Evolutionary conservation across 169 alveolate species (phyloP), one percentile per base, ranked within the genome.

Genomic region (Theileria annulata): DNA sequence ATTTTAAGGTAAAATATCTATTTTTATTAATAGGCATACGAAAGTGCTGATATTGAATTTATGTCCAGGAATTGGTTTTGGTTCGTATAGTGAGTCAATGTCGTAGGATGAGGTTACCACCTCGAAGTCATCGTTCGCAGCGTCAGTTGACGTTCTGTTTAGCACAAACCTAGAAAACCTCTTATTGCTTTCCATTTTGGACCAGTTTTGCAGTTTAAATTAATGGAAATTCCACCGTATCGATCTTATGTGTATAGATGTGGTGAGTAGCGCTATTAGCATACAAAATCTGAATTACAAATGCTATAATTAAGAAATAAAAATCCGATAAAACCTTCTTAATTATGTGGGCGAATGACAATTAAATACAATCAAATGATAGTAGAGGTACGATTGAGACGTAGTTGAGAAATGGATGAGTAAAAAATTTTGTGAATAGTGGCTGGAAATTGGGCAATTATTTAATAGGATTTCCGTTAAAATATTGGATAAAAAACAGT

Each of bases 61-160:
- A 71, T 75, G 85, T 3, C 85, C 85, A 13, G 71, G 77, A 12
- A 67, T 74, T 13, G 71, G 67, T 13, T 25, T 23, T 6, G 86
- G 49, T 9, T 71, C 81, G 54, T 75, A 82, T 1, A 71, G 35
- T 23, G 85, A 27, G 33, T 69, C 86, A 31, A 82, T 35, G 33
- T 82, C 89, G 67, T 74, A 74, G 28, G 88, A 72, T 15, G 72
- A 58, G 54, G 21, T 51, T n/a, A 35, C 28, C 30, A 60, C 27
- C 15, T 56, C 58, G 17, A 42, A 35, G 58, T 72, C 56, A 30
- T 37, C 77, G n/a, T 42, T 58, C 6, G 70, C 33, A 2, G 25
- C 71, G 4, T 62, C 71, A 1, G 25, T 62, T 23, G 71, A n/a
- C 27, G 25, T 62, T 25, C 71, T 23, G 48, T 62, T 62, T 9